Conservation (phyloP, 192 early-diverging fungal species). For the Spizellomyces sp. region DNA sequence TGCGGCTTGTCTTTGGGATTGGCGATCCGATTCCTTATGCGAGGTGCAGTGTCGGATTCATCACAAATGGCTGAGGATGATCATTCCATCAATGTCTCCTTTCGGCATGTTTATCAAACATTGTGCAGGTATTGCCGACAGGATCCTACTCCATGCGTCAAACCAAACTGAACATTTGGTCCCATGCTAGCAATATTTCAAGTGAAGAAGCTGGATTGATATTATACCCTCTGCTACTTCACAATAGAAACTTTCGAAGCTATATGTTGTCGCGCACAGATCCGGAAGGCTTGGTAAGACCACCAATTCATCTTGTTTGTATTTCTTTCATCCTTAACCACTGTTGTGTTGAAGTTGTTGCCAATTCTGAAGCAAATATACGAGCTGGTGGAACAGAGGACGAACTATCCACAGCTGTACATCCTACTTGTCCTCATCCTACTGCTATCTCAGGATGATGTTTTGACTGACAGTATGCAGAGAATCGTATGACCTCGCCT, state of each 20-base stretch:
- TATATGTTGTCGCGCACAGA: conserved; percentile 76
- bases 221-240: conserved; percentile 65
- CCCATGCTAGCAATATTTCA: conserved; percentile 25
- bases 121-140: conserved; percentile 47
- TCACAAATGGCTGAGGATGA: conserved; percentile 12
- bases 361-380: conserved; percentile 69
- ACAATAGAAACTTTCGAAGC: conserved; percentile 68
- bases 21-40: no score
- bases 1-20: background rate
- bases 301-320: background rate
- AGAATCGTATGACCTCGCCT: conserved; percentile 59
- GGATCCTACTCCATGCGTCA: background rate
- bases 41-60: no score
- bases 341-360: conserved; percentile 42
- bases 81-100: conserved; percentile 35
- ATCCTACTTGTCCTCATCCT: conserved; percentile 68
- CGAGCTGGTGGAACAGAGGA: conserved; percentile 62
- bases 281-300: conserved; percentile 71
- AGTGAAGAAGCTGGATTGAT: conserved; percentile 67
- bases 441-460: conserved; percentile 70
- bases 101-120: conserved; percentile 54
- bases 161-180: background rate
- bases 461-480: conserved; percentile 73
- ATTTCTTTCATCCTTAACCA: background rate
- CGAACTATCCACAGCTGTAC: conserved; percentile 67